Conservation (phyloP, 2,329 filamentous ascomycete species). For the Aspergillus niger region DNA sequence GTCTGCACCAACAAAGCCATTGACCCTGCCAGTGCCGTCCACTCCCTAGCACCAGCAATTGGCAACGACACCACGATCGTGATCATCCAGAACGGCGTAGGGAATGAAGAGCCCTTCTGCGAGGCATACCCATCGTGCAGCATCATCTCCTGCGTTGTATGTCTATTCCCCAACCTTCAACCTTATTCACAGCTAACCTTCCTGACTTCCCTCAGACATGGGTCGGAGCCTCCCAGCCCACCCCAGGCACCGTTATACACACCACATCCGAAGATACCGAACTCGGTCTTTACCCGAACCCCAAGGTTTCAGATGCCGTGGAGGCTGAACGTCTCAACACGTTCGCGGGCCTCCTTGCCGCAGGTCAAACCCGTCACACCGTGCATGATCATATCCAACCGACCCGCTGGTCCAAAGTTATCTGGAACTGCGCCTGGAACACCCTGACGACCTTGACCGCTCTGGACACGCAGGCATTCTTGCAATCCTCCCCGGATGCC, state of each 20-base stretch:
- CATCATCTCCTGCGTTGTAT: slow-evolving; percentile 47
- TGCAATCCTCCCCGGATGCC: slow-evolving; percentile 44
- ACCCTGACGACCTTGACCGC: slow-evolving; percentile 46
- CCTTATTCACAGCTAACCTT: background rate
- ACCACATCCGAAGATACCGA: slow-evolving; percentile 58
- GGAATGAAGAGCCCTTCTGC: slow-evolving; percentile 45
- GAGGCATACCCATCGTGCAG: slow-evolving; percentile 32
- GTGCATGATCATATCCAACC: slow-evolving; percentile 40
- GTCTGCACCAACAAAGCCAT: slow-evolving; percentile 48
- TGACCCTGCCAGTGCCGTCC: slow-evolving; percentile 42
- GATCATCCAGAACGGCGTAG: slow-evolving; percentile 46
- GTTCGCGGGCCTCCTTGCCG: slow-evolving; percentile 45
- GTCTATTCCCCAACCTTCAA: slow-evolving; percentile 23
- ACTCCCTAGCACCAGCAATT: slow-evolving; percentile 39
- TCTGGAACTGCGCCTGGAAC: slow-evolving; percentile 49
- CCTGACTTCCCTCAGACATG: slow-evolving; percentile 27
- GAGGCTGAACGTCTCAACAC: slow-evolving; percentile 37
- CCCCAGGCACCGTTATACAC: slow-evolving; percentile 54
- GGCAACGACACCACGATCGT: slow-evolving; percentile 41
- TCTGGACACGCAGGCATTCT: slow-evolving; percentile 46
- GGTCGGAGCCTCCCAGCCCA: slow-evolving; percentile 56
- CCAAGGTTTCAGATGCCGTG: background rate
- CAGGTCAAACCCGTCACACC: slow-evolving; percentile 45
- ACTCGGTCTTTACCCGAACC: slow-evolving; percentile 55
- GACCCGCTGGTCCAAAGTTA: slow-evolving; percentile 45